Percentiles rank a stretch among this genome's conserved stretches.
phyloP scores from a whole-genome alignment of 106 monocot genomes.

The Apostasia ramifera region DNA sequence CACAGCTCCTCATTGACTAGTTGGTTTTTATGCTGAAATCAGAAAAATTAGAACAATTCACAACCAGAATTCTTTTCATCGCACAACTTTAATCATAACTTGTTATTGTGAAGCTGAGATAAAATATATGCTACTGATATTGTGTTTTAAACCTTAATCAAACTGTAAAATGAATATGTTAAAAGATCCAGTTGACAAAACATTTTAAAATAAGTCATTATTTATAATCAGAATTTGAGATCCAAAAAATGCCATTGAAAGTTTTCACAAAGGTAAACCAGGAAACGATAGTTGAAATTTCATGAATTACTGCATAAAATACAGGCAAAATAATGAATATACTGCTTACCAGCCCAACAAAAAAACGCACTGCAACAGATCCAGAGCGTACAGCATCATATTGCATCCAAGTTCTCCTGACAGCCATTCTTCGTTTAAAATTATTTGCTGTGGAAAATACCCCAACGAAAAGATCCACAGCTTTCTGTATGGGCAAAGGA shows the following conservation, averaged over 20 bases:
- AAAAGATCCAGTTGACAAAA: too few relatives aligned
- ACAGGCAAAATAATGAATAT: background rate
- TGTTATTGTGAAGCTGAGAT: too few relatives aligned
- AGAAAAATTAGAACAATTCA: background rate
- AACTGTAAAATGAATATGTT: too few relatives aligned
- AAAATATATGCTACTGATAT: too few relatives aligned
- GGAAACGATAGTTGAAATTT: background rate
- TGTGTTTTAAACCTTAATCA: too few relatives aligned
- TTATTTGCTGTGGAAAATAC: constrained; percentile 93
- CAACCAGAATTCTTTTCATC: too few relatives aligned
- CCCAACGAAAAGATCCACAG: constrained; percentile 68
- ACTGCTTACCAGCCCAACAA: constrained; percentile 83
- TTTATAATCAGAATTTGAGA: too few relatives aligned
- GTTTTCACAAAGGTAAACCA: too few relatives aligned
- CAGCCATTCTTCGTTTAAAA: constrained; percentile 89
- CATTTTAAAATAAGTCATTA: too few relatives aligned
- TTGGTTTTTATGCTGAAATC: constrained; percentile 79
- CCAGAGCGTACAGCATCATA: constrained; percentile 70
- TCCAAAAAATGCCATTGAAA: too few relatives aligned
- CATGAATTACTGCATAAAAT: background rate
- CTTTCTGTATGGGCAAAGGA: constrained; percentile 37
- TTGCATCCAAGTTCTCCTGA: constrained; percentile 96
- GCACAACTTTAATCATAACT: too few relatives aligned
- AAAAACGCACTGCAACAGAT: constrained; percentile 69
- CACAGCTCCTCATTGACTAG: constrained; percentile 92